Evolutionary conservation across 164 flowering plant genomes (phyloP), one percentile per base, ranked within the genome.

Genomic region (Cinnamomum micranthum): DNA sequence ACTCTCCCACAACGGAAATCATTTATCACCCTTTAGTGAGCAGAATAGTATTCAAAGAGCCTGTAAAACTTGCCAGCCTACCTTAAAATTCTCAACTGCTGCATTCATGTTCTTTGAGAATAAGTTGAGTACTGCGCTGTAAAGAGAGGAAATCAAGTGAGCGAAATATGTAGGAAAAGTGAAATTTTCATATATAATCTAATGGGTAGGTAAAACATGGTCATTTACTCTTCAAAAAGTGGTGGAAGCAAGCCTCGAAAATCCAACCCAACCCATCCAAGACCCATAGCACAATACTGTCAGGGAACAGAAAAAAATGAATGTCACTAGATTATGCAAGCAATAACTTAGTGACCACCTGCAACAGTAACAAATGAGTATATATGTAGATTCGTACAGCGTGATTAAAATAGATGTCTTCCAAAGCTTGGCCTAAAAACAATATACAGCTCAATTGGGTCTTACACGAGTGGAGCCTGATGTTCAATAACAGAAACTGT

Each of bases 71-170:
- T 23, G 73, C 28, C 70, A 9, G 60, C 35, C 72, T 84, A 95
- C 99, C 97, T 93, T 98, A 88, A 96, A 96, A 86, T 92, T 94
- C 73, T 93, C 97, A 68, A 94, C 93, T 68, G 99, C 98, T 69
- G 93, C 80, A 77, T 78, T 82, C 88, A 92, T 90, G 75, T 94
- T 93, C 82, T 92, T 96, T 31, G 92, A 85, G 82, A 96, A 96
- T 77, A 96, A 83, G 78, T 90, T 91, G 50, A 91, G 91, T 65
- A 92, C 97, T 65, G 99, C 97, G 82, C 99, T 95, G 95, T 17
- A 81, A 76, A 79, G 71, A 6, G 25, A 70, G 23, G 74, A 76
- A 25, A 71, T 23, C 35, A 9, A 58, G 77, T 70, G 24, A 73
- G 65, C 24, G 14, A 60, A 59, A 28, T 65, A 14, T 24, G 65